Conservation (phyloP, 1,284 basidiomycete genomes). For the Exsudoporus floridanus region DNA sequence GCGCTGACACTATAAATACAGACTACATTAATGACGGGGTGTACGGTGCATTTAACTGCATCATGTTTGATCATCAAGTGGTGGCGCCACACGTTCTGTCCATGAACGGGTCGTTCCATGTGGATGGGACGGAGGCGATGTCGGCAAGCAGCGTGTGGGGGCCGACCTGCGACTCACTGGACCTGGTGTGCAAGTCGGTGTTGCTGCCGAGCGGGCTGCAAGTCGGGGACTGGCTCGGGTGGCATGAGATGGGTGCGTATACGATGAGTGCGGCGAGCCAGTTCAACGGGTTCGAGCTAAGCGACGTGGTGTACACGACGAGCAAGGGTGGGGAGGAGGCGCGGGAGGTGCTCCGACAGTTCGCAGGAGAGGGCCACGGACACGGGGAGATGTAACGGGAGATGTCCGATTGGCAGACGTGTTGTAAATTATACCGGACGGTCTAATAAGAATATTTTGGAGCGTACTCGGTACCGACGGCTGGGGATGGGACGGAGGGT, state of each 20-base stretch:
- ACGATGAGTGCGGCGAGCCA: slow-evolving; percentile 87
- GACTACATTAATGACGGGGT: slow-evolving; percentile 99
- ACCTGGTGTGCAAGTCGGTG: slow-evolving; percentile 70
- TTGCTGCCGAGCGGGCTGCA: slow-evolving; percentile 62
- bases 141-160: slow-evolving; percentile 66
- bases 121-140: slow-evolving; percentile 47
- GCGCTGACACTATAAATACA: slow-evolving; percentile 35
- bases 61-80: slow-evolving; percentile 90
- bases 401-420: slow-evolving; percentile 1
- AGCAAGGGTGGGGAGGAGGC: slow-evolving; percentile 46
- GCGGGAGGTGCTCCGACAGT: slow-evolving; percentile 36
- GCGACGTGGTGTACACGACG: slow-evolving; percentile 63
- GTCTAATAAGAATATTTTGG: slow-evolving; percentile 8
- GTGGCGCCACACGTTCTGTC: slow-evolving; percentile 82
- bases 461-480: slow-evolving; percentile 25
- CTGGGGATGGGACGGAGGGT: background rate
- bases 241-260: slow-evolving; percentile 92
- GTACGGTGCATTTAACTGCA: slow-evolving; percentile 98
- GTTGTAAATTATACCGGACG: slow-evolving; percentile 17
- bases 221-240: slow-evolving; percentile 91
- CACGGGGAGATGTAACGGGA: slow-evolving; percentile 14
- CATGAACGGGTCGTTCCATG: slow-evolving; percentile 53
- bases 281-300: slow-evolving; percentile 81
- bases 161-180: slow-evolving; percentile 88
- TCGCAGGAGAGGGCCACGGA: slow-evolving; percentile 29